A percentile compares a stretch with the other conserved stretches of the same genome.
These are phyloP conservation scores for Baorangia bicolor DNA, from an alignment of 768 basidiomycete genomes.

Conservation along the genomic window DNA sequence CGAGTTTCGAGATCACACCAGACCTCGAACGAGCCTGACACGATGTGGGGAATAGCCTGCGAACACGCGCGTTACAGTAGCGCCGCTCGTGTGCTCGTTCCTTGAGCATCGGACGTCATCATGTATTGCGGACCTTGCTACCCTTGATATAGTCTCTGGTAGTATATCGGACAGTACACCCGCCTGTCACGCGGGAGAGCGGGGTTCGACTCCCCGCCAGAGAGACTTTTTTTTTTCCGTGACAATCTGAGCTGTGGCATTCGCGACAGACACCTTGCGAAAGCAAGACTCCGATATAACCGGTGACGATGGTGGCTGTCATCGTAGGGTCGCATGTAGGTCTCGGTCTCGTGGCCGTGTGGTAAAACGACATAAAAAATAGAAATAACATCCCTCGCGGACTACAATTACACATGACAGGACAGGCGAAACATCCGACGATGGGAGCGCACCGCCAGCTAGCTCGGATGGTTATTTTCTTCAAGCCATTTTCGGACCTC, in stretches of 20 bases:
- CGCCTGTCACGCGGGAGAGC: constrained; percentile 45
- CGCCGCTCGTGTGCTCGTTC: too few relatives aligned
- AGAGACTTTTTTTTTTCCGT: too few relatives aligned
- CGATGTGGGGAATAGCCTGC: too few relatives aligned
- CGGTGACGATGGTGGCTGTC: neutral
- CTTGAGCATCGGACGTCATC: too few relatives aligned
- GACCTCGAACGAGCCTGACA: too few relatives aligned
- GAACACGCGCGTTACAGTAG: too few relatives aligned
- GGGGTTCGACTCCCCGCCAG: constrained; percentile 50
- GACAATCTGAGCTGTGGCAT: too few relatives aligned
- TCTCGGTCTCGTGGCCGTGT: neutral
- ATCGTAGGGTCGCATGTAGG: too few relatives aligned
- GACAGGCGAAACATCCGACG: neutral
- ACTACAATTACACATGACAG: neutral
- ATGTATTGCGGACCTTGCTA: too few relatives aligned
- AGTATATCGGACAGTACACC: too few relatives aligned
- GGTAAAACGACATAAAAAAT: neutral
- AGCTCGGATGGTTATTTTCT: constrained; percentile 33
- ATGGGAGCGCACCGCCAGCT: constrained; percentile 1
- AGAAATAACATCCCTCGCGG: neutral
- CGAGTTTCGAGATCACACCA: too few relatives aligned
- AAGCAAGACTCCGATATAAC: neutral
- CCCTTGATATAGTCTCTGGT: too few relatives aligned
- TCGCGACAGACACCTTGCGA: neutral
- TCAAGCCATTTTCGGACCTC: constrained; percentile 85